These are phyloP conservation scores for Metschnikowia kunwiensis DNA, from an alignment of 805 yeast species.

Conservation along the genomic window DNA sequence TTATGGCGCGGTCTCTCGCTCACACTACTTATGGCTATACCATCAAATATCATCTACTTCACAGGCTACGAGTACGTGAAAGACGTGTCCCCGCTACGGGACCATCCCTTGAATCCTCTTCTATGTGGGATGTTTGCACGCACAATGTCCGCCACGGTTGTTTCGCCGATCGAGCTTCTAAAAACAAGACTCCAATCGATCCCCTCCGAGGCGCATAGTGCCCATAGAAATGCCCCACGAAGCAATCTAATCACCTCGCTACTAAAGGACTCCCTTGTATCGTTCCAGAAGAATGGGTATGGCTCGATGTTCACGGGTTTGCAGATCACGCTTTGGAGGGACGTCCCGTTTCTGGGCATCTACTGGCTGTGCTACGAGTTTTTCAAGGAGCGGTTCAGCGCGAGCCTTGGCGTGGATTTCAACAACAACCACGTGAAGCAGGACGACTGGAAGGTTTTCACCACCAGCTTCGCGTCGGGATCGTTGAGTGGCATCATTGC, in stretches of 20 bases:
- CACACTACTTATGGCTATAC: slow-evolving; percentile 84
- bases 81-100: slow-evolving; percentile 53
- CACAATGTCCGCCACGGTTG: slow-evolving; percentile 73
- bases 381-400: slow-evolving; percentile 30
- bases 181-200: slow-evolving; percentile 91
- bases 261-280: slow-evolving; percentile 49
- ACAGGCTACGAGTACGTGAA: slow-evolving; percentile 88
- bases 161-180: slow-evolving; percentile 83
- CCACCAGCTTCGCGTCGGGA: slow-evolving; percentile 74
- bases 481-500: slow-evolving; percentile 81
- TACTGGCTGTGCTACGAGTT: slow-evolving; percentile 88
- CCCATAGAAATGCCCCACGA: slow-evolving; percentile 20
- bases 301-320: slow-evolving; percentile 77
- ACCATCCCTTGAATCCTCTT: slow-evolving; percentile 66
- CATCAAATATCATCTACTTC: slow-evolving; percentile 89
- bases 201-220: slow-evolving; percentile 40
- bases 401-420: slow-evolving; percentile 24
- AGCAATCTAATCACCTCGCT: slow-evolving; percentile 43
- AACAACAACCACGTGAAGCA: slow-evolving; percentile 8
- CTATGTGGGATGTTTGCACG: slow-evolving; percentile 85
- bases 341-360: slow-evolving; percentile 93
- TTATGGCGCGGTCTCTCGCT: slow-evolving; percentile 88
- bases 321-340: slow-evolving; percentile 89
- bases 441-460: slow-evolving; percentile 46
- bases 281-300: slow-evolving; percentile 56